These are phyloP conservation scores for Mycena venus DNA, from an alignment of 768 basidiomycete species.

Conservation along the genomic window DNA sequence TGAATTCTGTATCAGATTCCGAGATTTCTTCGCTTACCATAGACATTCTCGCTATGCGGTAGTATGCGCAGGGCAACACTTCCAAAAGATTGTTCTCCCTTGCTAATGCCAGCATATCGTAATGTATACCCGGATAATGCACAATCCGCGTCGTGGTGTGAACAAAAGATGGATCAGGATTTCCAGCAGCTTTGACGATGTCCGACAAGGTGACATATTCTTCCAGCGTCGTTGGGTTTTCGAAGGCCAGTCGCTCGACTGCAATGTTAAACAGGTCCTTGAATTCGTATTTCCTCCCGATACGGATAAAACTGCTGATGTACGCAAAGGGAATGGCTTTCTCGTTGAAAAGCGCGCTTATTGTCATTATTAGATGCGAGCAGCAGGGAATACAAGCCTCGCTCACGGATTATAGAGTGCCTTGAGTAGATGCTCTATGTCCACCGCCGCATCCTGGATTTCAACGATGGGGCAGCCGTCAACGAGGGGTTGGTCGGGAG, in stretches of 20 bases:
- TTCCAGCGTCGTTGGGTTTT: background rate
- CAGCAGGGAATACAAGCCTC: background rate
- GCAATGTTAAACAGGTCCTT: background rate
- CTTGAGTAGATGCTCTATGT: background rate
- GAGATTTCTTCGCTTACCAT: background rate
- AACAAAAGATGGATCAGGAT: too few relatives aligned
- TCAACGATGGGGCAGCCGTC: constrained; percentile 19
- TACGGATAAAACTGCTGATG: background rate
- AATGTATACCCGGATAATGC: background rate
- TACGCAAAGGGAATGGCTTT: background rate
- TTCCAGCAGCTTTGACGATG: too few relatives aligned
- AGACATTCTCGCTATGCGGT: background rate
- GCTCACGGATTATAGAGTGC: constrained; percentile 17
- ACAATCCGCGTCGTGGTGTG: background rate
- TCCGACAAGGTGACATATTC: background rate
- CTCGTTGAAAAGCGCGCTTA: background rate
- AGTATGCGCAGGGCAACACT: constrained; percentile 17
- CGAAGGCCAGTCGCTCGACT: background rate
- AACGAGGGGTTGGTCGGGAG: background rate
- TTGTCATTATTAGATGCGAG: too few relatives aligned
- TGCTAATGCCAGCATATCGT: background rate
- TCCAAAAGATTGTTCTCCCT: constrained; percentile 2
- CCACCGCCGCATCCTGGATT: background rate
- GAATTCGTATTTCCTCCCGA: constrained; percentile 20
- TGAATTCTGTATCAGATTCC: background rate